Conservation (phyloP, 2,329 filamentous ascomycete species). For the Pestalotiopsis fici region DNA sequence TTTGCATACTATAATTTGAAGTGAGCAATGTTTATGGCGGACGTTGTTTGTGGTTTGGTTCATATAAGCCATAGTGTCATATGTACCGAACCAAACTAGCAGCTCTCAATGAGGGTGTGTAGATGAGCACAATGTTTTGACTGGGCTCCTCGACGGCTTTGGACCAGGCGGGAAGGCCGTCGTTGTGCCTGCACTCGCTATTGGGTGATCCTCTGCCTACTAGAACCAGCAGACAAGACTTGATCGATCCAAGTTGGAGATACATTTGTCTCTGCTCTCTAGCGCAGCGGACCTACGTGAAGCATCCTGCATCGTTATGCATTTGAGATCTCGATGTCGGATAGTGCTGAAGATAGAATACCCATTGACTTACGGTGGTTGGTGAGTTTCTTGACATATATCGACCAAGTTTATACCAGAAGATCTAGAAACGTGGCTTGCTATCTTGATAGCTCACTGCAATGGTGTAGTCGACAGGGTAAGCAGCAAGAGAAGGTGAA, state of each 20-base stretch:
- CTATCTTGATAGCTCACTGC: background rate
- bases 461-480: background rate
- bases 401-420: background rate
- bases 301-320: background rate
- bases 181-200: background rate
- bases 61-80: background rate
- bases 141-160: background rate
- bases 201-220: background rate
- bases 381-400: background rate
- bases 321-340: background rate
- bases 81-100: background rate
- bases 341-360: background rate
- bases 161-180: slow-evolving; percentile 1
- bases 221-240: background rate
- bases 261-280: background rate
- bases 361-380: background rate
- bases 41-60: background rate
- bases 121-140: background rate
- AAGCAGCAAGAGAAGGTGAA: background rate
- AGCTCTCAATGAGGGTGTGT: background rate
- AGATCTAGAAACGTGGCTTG: background rate
- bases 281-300: background rate
- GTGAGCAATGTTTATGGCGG: background rate
- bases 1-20: background rate
- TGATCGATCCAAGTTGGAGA: background rate